Evolutionary conservation across 306 rosid genomes (phyloP).

Genomic region (Prunus dulcis): DNA sequence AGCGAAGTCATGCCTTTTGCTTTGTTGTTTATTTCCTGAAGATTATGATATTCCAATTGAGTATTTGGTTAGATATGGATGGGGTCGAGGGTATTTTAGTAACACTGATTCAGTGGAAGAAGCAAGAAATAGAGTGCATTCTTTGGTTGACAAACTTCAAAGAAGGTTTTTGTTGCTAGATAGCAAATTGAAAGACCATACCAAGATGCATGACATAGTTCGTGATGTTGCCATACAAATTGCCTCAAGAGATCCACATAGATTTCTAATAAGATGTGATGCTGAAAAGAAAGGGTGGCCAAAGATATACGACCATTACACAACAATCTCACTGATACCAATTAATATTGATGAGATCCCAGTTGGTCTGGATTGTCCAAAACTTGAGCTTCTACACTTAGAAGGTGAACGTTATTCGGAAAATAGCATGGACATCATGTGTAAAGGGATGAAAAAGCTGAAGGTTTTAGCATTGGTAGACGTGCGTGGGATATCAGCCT

Average conservation of each 20-base stretch:
- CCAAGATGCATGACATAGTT: slow-evolving; percentile 19
- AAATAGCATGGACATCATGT: neutral
- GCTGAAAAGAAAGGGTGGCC: neutral
- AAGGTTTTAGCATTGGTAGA: neutral
- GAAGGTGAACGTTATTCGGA: accelerated
- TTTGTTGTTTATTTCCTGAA: slow-evolving; percentile 28
- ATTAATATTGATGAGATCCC: neutral
- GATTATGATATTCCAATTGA: slow-evolving; percentile 19
- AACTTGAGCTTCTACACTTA: neutral
- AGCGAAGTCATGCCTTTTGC: slow-evolving; percentile 12
- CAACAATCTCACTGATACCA: neutral
- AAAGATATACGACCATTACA: neutral
- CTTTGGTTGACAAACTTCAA: slow-evolving; percentile 19
- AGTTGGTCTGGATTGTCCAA: neutral
- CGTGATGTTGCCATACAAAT: slow-evolving; percentile 19
- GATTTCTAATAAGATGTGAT: neutral
- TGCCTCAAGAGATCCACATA: neutral
- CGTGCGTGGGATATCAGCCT: accelerated
- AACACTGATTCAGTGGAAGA: neutral
- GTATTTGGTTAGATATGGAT: slow-evolving; percentile 4
- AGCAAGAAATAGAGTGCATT: slow-evolving; percentile 19
- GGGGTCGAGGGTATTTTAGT: slow-evolving; percentile 21
- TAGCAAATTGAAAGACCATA: accelerated
- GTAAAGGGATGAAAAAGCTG: neutral
- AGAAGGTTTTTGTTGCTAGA: slow-evolving; percentile 13